Percentiles rank a stretch among this genome's conserved stretches.
phyloP scores from a whole-genome alignment of 805 yeast species.

The Yarrowia yakushimensis region DNA sequence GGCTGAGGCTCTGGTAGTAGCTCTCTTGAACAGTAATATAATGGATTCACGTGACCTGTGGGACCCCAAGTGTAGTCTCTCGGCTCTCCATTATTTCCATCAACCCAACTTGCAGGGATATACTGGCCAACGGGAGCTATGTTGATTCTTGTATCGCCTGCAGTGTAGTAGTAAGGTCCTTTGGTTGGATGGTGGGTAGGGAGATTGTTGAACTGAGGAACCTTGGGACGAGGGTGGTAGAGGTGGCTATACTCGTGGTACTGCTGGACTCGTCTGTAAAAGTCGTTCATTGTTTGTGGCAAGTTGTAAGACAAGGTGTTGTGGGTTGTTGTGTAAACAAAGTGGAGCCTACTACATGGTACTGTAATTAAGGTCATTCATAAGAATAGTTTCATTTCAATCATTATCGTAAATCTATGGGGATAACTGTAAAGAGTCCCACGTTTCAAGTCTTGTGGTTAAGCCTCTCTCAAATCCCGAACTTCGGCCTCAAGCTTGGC shows the following conservation, averaged over 20 bases:
- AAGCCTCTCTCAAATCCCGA: background rate
- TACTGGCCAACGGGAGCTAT: background rate
- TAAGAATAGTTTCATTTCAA: too few relatives aligned
- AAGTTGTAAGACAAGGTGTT: too few relatives aligned
- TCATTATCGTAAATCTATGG: background rate
- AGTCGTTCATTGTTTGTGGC: background rate
- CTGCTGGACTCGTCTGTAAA: too few relatives aligned
- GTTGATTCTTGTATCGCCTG: background rate
- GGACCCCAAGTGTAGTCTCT: background rate
- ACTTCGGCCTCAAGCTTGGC: constrained; percentile 1
- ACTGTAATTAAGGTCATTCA: too few relatives aligned
- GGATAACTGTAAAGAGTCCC: background rate
- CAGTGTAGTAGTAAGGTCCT: background rate
- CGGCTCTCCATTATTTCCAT: background rate
- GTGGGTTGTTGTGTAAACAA: too few relatives aligned
- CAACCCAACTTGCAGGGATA: background rate
- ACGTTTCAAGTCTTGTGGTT: background rate
- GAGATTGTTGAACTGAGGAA: background rate
- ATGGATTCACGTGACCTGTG: background rate
- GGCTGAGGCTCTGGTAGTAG: background rate
- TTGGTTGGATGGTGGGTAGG: background rate
- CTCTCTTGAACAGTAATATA: background rate
- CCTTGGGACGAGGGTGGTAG: background rate
- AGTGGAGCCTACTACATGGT: too few relatives aligned
- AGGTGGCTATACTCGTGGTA: background rate